Evolutionary conservation across 2,329 filamentous ascomycete genomes (phyloP).

Genomic region (Bipolaris oryzae): DNA sequence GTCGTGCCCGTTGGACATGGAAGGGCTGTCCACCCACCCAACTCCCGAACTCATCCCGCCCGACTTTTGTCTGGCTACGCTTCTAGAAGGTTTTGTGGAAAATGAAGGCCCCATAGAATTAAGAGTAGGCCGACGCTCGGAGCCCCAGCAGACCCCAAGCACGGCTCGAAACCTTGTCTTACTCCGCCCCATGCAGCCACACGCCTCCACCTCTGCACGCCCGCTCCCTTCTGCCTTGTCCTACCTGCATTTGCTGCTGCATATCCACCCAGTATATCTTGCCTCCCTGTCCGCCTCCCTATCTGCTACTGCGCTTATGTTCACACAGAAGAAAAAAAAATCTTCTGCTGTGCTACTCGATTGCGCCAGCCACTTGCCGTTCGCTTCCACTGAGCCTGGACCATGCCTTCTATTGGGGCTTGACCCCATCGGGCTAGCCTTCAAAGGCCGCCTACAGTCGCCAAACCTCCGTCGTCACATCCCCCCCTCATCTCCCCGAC

Average conservation of each 20-base stretch:
- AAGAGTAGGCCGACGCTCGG: slow-evolving; percentile 22
- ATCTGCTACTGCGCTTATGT: slow-evolving; percentile 3
- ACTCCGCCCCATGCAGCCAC: slow-evolving; percentile 11
- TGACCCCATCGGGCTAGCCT: slow-evolving; percentile 22
- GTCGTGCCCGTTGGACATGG: slow-evolving; percentile 37
- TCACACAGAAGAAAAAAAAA: slow-evolving; percentile 2
- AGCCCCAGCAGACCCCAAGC: slow-evolving; percentile 21
- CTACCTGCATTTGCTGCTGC: slow-evolving; percentile 17
- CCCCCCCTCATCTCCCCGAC: slow-evolving; percentile 47
- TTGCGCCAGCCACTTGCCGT: slow-evolving; percentile 16
- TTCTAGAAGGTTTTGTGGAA: slow-evolving; percentile 49
- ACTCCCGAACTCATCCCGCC: slow-evolving; percentile 34
- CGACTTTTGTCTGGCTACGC: slow-evolving; percentile 36
- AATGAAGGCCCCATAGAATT: slow-evolving; percentile 36
- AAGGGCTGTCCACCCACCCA: slow-evolving; percentile 27
- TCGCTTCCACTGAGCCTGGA: slow-evolving; percentile 13
- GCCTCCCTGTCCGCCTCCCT: slow-evolving; percentile 15
- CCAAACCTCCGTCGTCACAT: slow-evolving; percentile 38
- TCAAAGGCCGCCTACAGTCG: slow-evolving; percentile 21
- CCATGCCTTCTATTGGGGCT: slow-evolving; percentile 16
- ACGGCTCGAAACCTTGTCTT: slow-evolving; percentile 34
- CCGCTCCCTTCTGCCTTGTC: not conserved
- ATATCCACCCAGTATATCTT: not conserved
- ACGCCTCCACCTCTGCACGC: slow-evolving; percentile 7
- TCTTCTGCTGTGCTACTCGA: slow-evolving; percentile 7